Percentiles rank a stretch among this genome's conserved stretches.
Conservation (phyloP, 2,329 filamentous ascomycete species). For the Colletotrichum sp. region DNA sequence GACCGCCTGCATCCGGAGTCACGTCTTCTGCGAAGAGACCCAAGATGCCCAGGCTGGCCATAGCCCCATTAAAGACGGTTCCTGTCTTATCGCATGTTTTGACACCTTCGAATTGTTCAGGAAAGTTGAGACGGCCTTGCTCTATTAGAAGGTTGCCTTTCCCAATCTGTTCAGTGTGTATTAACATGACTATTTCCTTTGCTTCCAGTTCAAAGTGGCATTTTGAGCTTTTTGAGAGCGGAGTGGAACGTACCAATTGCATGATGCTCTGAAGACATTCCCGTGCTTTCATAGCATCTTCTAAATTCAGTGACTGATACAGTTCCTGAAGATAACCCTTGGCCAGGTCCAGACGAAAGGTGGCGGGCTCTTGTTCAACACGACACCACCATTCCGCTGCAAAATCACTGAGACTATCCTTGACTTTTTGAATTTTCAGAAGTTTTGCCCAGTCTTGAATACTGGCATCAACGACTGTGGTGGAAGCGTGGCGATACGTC, state of each 20-base stretch:
- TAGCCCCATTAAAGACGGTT: not conserved
- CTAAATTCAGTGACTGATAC: not conserved
- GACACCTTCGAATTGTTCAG: not conserved
- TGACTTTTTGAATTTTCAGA: not conserved
- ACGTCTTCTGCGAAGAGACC: not conserved
- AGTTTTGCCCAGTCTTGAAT: not conserved
- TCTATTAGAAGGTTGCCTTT: not conserved
- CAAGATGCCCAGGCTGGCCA: not conserved
- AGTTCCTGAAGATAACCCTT: not conserved
- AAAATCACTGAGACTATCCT: not conserved
- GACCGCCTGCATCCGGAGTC: not conserved
- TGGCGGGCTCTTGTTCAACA: not conserved
- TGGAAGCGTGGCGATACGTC: not conserved
- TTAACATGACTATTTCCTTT: not conserved
- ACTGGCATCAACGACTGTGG: not conserved
- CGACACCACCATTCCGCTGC: not conserved
- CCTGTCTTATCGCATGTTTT: not conserved
- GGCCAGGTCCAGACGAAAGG: not conserved
- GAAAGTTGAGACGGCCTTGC: not conserved
- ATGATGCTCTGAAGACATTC: not conserved
- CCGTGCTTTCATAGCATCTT: not conserved
- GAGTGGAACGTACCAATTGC: not conserved
- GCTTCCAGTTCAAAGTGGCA: accelerated
- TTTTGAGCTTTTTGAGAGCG: not conserved
- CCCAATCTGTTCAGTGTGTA: not conserved